Conservation (phyloP, 805 yeast species). For the Kazachstania taianensis region DNA sequence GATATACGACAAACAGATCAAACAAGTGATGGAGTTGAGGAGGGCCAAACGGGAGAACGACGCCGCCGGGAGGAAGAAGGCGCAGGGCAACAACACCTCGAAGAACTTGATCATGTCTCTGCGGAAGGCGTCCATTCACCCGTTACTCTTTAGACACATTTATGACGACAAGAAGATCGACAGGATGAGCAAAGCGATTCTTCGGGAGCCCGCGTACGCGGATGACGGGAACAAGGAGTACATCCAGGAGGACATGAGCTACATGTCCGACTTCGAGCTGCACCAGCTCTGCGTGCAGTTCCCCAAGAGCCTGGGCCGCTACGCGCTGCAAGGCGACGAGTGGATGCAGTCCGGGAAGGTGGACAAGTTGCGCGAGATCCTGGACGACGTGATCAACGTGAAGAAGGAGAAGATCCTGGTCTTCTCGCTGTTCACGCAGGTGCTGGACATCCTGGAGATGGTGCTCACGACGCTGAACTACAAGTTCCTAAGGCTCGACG, state of each 20-base stretch:
- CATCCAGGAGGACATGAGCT: slow-evolving; percentile 88
- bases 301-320: slow-evolving; percentile 51
- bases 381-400: slow-evolving; percentile 43
- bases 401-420: slow-evolving; percentile 60
- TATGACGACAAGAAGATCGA: slow-evolving; percentile 47
- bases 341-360: slow-evolving; percentile 72
- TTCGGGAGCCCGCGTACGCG: slow-evolving; percentile 67
- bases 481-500: slow-evolving; percentile 80
- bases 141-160: slow-evolving; percentile 62
- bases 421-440: slow-evolving; percentile 88
- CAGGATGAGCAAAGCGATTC: slow-evolving; percentile 67
- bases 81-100: slow-evolving; percentile 23
- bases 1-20: slow-evolving; percentile 55
- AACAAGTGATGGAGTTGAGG: slow-evolving; percentile 29
- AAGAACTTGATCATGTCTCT: slow-evolving; percentile 77
- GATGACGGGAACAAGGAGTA: slow-evolving; percentile 64
- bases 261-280: slow-evolving; percentile 87
- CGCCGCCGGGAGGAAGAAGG: slow-evolving; percentile 23
- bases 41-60: no score
- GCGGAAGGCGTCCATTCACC: slow-evolving; percentile 90
- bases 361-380: slow-evolving; percentile 40
- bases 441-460: slow-evolving; percentile 76
- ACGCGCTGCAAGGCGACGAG: slow-evolving; percentile 41
- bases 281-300: slow-evolving; percentile 64
- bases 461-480: slow-evolving; percentile 55